Base-by-base conservation (phyloP, 2,329 filamentous ascomycete genomes). In the Gliomastix tumulicola region DNA sequence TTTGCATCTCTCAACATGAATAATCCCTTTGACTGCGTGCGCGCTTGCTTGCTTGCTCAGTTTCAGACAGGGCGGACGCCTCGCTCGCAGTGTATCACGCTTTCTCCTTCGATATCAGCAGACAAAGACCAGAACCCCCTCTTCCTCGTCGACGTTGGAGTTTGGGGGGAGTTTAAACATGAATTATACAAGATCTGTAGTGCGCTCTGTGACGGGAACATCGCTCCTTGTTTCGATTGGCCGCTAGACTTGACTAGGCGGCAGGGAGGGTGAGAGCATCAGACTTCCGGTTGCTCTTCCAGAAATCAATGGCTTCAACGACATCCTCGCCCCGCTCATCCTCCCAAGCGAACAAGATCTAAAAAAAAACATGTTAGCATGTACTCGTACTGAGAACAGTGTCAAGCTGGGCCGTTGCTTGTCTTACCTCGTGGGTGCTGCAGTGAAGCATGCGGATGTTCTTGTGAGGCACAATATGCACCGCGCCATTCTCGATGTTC, bases 291-390 rank as follows among this genome's bases (percentile, higher is more conserved):
- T 68, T 75, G 49, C 68, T 80, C 66, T 80, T 87, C 90, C 90
- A 98, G 68, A 98, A 98, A 65, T 98, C 92, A 55, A 98, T 78
- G 44, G 88, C 88, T 49, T 92, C 88, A 44, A 98, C 84, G 36
- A 95, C 82, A 56, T 98, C 92, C 56, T 94, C 87, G 48, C 92
- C 90, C 46, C 79, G 71, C 59, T 98, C 92, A 54, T 97, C 90
- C 68, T 98, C 92, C 58, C 96, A 96, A 34, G 92, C 90, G 63
- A 96, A 97, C 36, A 98, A 65, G 49, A 98, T 97, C 92, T 98
- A 28, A 7, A n/a, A 28, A 2, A 16, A 18, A 36, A 20, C 16
- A 21, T 23, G 37, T 53, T 40, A 51, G 36, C 32, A 31, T 35
- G 15, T 28, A n/a, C n/a, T 9, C 11, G 25, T 13, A 28, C 7